Evolutionary conservation across 495 filamentous ascomycete genomes (phyloP).

Genomic region (Penicillium paradoxum): DNA sequence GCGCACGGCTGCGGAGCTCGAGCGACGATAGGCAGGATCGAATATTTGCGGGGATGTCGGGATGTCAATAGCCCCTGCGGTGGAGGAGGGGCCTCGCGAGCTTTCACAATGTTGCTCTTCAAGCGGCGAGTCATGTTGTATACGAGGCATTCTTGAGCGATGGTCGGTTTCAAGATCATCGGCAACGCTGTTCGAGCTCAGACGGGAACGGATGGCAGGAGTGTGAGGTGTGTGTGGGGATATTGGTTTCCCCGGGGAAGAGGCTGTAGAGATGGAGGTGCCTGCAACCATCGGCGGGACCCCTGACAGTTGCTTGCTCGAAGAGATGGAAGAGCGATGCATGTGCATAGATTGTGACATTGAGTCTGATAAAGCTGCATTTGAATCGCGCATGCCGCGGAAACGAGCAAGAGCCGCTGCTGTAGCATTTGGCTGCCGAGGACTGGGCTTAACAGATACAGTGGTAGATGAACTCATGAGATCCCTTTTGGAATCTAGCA

Average conservation of each 20-base stretch:
- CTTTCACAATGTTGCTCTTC: conserved; percentile 36
- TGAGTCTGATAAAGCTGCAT: conserved; percentile 79
- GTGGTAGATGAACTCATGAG: conserved; percentile 60
- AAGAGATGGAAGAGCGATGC: conserved; percentile 76
- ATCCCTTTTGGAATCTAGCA: conserved; percentile 76
- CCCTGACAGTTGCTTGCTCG: conserved; percentile 76
- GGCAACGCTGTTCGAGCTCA: conserved; percentile 83
- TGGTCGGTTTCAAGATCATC: conserved; percentile 53
- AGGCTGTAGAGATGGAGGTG: conserved; percentile 76
- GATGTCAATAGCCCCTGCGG: conserved; percentile 73
- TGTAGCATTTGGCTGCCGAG: conserved; percentile 51
- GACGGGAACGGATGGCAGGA: conserved; percentile 84
- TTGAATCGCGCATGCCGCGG: conserved; percentile 78
- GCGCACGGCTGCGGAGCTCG: conserved; percentile 76
- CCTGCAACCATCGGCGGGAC: conserved; percentile 80
- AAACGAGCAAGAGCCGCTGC: conserved; percentile 70
- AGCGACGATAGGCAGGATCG: conserved; percentile 57
- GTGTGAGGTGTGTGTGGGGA: conserved; percentile 94
- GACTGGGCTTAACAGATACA: conserved; percentile 51
- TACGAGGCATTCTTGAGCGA: conserved; percentile 21
- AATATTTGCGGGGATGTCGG: conserved; percentile 68
- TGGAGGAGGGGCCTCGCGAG: conserved; percentile 42
- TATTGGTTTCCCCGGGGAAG: conserved; percentile 85
- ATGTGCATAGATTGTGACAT: conserved; percentile 80
- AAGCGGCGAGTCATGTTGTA: conserved; percentile 31